Evolutionary conservation across 495 filamentous ascomycete species (phyloP), one percentile per base, ranked within the genome.

Genomic region (Parathielavia hyrcaniae): DNA sequence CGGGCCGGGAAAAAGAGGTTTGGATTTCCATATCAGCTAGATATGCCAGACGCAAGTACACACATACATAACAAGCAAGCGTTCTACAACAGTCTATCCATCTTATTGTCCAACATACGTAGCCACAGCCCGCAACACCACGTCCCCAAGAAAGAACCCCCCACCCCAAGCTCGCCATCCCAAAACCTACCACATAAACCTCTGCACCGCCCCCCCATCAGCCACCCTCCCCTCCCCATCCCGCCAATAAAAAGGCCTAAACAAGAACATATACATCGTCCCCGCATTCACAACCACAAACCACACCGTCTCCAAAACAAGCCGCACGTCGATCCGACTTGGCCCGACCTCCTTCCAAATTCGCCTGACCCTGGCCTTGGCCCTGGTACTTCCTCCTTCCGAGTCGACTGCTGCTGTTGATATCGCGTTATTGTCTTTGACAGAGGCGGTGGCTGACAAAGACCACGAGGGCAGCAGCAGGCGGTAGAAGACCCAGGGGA

Each of bases 401-500:
- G 26, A 30, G 26, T n/a, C n/a, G n/a, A 41, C 14, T 36, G 26
- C 32, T 40, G 16, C 34, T 16, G 11, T 14, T 5, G 34, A n/a
- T 46, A 4, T 16, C 16, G 4, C 2, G 0, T 13, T 26, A 17
- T 5, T 14, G 26, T 13, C 47, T 35, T 5, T 14, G 26, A 17
- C 8, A 5, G 22, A 47, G 30, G 6, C 26, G 30, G 7, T 4
- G 4, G 1, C 32, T 2, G 35, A n/a, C 11, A 26, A 3, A 6
- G 35, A 41, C 74, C 54, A 66, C 14, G 71, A 63, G 8, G 87
- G 87, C 0, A 97, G 71, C 69, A 95, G 83, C 13, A 96, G 72
- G 10, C 95, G 79, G 89, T 90, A 98, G 67, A 97, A 82, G 30
- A 96, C 81, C 93, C 93, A 98, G 0, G 91, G 91, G 4, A 95